Evolutionary conservation across 306 rosid species (phyloP).

Genomic region (Inga leiocalycina): DNA sequence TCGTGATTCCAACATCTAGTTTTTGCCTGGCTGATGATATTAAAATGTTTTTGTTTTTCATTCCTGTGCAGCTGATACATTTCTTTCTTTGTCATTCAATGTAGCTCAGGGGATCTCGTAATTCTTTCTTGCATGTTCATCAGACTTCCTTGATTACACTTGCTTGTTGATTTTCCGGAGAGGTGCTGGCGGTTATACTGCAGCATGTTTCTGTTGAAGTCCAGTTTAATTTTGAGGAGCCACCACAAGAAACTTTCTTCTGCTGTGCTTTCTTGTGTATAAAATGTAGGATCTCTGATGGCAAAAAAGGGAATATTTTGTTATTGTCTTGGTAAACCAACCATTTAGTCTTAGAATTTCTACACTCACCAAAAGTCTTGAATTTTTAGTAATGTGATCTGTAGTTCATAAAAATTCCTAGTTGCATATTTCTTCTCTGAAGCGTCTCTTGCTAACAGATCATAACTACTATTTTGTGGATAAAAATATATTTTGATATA

Average conservation of each 20-base stretch:
- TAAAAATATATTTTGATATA: too few species aligned
- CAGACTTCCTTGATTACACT: neutral
- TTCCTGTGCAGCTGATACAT: constrained; percentile 36
- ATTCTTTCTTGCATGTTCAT: constrained; percentile 42
- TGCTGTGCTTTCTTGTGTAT: neutral
- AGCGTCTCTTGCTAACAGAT: too few species aligned
- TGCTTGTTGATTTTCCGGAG: neutral
- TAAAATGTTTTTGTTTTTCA: neutral
- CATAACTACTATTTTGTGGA: too few species aligned
- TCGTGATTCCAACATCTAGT: neutral
- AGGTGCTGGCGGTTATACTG: neutral
- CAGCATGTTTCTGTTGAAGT: neutral
- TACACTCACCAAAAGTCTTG: neutral
- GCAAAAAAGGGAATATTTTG: neutral
- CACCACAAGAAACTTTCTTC: neutral
- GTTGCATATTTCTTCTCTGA: neutral
- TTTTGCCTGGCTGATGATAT: constrained; percentile 2
- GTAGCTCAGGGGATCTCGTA: constrained; percentile 40
- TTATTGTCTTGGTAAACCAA: neutral
- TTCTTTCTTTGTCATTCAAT: constrained; percentile 33
- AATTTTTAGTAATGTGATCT: neutral
- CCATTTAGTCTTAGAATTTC: neutral
- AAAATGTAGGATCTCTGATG: neutral
- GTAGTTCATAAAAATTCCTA: neutral
- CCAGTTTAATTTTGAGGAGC: neutral